Base-by-base conservation (phyloP, 192 early-diverging fungal species). In the Backusella westeae region DNA sequence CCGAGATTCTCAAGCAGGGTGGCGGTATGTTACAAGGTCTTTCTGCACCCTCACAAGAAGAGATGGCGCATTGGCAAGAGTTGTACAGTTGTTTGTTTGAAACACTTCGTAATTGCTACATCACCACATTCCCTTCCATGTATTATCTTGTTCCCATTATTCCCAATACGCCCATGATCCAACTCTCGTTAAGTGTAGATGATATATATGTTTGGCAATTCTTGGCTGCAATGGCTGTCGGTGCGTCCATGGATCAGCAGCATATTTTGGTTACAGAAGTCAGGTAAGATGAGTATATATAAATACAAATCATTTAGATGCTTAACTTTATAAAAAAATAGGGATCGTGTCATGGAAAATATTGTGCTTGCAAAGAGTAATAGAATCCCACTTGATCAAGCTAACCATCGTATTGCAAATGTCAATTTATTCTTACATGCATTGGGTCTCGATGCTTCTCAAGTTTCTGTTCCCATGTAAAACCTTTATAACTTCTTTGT, bases 201-300 rank as follows among this genome's bases (percentile, higher is more conserved):
- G 96, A 98, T 80, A 87, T 95, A 35, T 95, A 97, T 78, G 93
- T 98, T 19, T 99, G 98, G 98, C 97, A 98, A 79, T 99, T 99
- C 76, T 85, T 99, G 82, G 96, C 98, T 0, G 94, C 96, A 0
- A 93, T 99, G 87, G 97, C 98, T 1, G 91, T 96, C 1, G 93
- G 96, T 12, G 98, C 98, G 0, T 93, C 94, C 1, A 92, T 94
- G 69, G 98, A 99, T 36, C 96, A 98, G 85, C 98, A 99, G 85
- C 90, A 94, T 44, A 85, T 94, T 29, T 84, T 99, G 36, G 93
- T 99, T 21, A 92, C 94, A 0, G 96, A 98, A 89, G 93, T 95
- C 44, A 85, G 95, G 85, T 93, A 91, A 32, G 79, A 21, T 34
- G 34, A 19, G 9, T 68, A 68, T 68, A 39, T 9, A 34, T 67